These are phyloP conservation scores for Phytopythium delawarense DNA, from an alignment of 352 stramenopile genomes.

Conservation along the genomic window DNA sequence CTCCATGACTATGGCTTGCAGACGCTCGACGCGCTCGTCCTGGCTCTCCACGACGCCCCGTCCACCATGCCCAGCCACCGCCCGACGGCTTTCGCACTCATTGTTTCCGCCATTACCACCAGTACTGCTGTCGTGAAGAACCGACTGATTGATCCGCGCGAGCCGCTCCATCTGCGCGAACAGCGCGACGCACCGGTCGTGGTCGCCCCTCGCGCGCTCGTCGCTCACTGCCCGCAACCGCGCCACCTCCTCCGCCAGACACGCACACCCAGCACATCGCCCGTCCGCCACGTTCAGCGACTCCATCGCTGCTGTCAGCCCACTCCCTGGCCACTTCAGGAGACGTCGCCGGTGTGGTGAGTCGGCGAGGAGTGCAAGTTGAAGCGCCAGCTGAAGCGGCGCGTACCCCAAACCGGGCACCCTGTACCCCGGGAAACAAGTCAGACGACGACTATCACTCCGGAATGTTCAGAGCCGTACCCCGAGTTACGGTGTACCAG, in stretches of 20 bases:
- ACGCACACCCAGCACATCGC: conserved; percentile 14
- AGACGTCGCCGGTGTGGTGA: background rate
- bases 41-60: background rate
- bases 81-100: background rate
- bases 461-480: too few relatives aligned
- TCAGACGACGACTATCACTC: background rate
- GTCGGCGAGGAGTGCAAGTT: background rate
- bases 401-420: background rate
- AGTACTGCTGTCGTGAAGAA: background rate
- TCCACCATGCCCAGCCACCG: background rate
- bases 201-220: conserved; percentile 22
- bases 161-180: conserved; percentile 45
- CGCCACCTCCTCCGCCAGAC: conserved; percentile 14
- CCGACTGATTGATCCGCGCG: conserved; percentile 25
- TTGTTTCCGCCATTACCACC: background rate
- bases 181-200: conserved; percentile 34
- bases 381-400: background rate
- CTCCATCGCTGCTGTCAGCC: background rate
- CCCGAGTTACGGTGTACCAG: too few relatives aligned
- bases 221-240: conserved; percentile 15
- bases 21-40: conserved; percentile 10
- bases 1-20: conserved; percentile 36
- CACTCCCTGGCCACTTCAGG: background rate
- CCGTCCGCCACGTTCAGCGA: background rate
- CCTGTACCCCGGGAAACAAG: background rate